Evolutionary conservation across 495 filamentous ascomycete genomes (phyloP), one percentile per base, ranked within the genome.

Genomic region (Penicillium simplicissimum): DNA sequence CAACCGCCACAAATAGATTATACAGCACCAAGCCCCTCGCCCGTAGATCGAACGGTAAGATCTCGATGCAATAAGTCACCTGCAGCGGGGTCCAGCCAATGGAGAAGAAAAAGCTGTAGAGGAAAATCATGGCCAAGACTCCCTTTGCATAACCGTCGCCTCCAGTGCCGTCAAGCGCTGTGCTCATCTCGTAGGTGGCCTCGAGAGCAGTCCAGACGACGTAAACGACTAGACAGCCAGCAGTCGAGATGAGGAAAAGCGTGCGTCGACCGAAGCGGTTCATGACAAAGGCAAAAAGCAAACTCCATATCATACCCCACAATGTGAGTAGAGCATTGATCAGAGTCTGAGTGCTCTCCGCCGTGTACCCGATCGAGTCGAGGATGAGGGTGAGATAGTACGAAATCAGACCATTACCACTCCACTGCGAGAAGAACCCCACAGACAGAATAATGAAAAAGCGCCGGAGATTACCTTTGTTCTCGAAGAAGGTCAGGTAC

Each of bases 31-130:
- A 28, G 10, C 52, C 52, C 4, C 52, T 15, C 2, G 52, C 52
- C 1, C 52, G 52, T 69, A 82, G n/a, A 83, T 77, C 10, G 81
- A 81, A 90, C 0, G 86, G 86, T 13, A 87, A 75, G 35, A 91
- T 82, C 75, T 90, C 88, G 23, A 85, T 75, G 76, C 17, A 88
- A 71, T 48, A 89, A 70, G 52, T 55, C 8, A 55, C 52, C 19
- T 55, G 52, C 11, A 55, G 35, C 0, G 52, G 34, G 6, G 52
- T 55, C 52, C 52, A 55, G 19, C 52, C 52, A 17, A 38, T 8
- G 3, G 52, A 54, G 33, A 55, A 55, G 35, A 55, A 55, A 10
- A 55, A 55, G 31, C 13, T 55, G 35, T 55, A 55, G 0, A 55
- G 33, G 21, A 55, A 55, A 3, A 55, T 55, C 52, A 55, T 36